Conservation (phyloP, 306 rosid genomes). For the Cucurbita argyrosperma region DNA sequence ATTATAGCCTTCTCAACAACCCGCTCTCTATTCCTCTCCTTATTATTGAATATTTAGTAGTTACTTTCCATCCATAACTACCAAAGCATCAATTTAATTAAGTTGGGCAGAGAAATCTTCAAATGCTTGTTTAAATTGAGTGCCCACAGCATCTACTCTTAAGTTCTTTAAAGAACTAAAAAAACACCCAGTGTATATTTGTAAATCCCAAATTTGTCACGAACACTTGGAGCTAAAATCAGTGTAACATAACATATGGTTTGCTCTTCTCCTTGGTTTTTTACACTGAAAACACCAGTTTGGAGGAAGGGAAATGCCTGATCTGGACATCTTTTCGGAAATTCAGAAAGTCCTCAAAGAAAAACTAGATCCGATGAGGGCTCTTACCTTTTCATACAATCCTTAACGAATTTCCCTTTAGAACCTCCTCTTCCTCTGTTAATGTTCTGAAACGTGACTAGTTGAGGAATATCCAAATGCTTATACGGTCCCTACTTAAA, state of each 20-base stretch:
- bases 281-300: not conserved
- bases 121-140: not conserved
- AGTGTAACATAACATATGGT: not conserved
- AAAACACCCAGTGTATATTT: not conserved
- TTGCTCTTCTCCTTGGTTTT: not conserved
- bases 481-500: not conserved
- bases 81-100: not conserved
- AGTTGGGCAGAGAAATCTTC: not conserved
- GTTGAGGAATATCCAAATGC: not conserved
- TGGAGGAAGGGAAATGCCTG: not conserved
- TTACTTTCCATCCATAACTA: not conserved
- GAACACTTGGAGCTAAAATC: not conserved
- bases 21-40: not conserved
- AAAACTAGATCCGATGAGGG: not conserved
- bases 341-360: not conserved
- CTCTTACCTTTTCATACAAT: not conserved
- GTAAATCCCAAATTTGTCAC: not conserved
- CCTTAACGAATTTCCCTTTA: not conserved
- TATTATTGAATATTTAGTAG: not conserved
- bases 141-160: not conserved
- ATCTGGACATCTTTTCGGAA: not conserved
- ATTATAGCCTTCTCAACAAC: not conserved
- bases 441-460: not conserved
- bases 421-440: not conserved
- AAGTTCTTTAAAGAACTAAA: not conserved